Percentiles rank a stretch among this genome's conserved stretches.
phyloP scores from a whole-genome alignment of 768 basidiomycete genomes.

The Serendipita indica region DNA sequence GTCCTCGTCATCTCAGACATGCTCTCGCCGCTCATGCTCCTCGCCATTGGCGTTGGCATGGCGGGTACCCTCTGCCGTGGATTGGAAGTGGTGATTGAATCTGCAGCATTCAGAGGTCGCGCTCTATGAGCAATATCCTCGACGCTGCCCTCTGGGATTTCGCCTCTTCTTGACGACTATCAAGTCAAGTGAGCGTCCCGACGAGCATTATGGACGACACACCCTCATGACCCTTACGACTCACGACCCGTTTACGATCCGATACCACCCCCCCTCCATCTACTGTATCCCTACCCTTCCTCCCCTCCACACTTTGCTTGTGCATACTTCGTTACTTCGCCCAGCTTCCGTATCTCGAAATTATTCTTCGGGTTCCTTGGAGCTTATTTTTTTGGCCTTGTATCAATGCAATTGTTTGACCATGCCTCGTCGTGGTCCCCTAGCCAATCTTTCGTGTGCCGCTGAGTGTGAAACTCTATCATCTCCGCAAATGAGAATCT shows the following conservation, averaged over 20 bases:
- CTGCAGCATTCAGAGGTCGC: neutral
- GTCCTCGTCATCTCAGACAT: neutral
- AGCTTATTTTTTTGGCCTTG: too few relatives aligned
- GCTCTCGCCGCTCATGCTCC: conserved; percentile 4
- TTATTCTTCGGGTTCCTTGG: too few relatives aligned
- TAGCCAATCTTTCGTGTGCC: too few relatives aligned
- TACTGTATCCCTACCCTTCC: neutral
- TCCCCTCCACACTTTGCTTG: too few relatives aligned
- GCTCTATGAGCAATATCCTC: neutral
- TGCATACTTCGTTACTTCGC: too few relatives aligned
- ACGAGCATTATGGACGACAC: neutral
- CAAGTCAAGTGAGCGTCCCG: neutral
- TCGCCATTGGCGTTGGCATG: neutral
- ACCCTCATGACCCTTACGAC: neutral
- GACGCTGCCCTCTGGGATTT: too few relatives aligned
- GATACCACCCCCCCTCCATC: neutral
- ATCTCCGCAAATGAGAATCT: too few relatives aligned
- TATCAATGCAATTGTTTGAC: too few relatives aligned
- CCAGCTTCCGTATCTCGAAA: too few relatives aligned
- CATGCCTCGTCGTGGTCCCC: too few relatives aligned
- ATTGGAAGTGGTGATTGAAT: neutral
- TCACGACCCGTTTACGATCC: neutral
- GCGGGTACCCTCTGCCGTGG: conserved; percentile 1
- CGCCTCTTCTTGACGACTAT: too few relatives aligned
- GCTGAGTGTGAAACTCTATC: too few relatives aligned